Conservation (phyloP, 306 rosid species). For the Lathyrus tuberosus region DNA sequence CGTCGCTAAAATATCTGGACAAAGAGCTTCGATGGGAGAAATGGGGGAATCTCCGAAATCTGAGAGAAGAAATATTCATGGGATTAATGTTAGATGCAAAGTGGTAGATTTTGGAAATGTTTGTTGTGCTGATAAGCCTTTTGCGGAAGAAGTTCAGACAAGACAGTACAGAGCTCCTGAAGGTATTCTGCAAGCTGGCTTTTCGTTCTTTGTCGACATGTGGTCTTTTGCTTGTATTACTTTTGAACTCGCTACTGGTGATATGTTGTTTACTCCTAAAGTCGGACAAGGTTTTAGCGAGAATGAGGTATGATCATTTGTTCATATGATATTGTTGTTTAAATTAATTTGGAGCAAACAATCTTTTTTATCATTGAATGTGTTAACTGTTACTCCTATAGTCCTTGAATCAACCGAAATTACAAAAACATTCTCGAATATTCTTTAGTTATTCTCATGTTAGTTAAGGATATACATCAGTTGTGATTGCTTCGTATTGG, state of each 20-base stretch:
- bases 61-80: constrained; percentile 71
- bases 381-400: neutral
- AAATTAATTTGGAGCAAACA: constrained; percentile 11
- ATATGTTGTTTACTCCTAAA: constrained; percentile 89
- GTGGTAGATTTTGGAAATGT: constrained; percentile 97
- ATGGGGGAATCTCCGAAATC: constrained; percentile 50
- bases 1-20: constrained; percentile 78
- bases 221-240: constrained; percentile 96
- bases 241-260: constrained; percentile 96
- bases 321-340: constrained; percentile 28
- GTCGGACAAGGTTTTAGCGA: constrained; percentile 85
- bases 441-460: neutral
- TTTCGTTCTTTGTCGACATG: constrained; percentile 86
- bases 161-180: constrained; percentile 99
- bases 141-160: constrained; percentile 84
- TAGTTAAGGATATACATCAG: constrained; percentile 22
- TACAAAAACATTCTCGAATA: neutral
- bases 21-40: constrained; percentile 67
- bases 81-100: constrained; percentile 88
- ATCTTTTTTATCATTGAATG: neutral
- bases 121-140: constrained; percentile 79
- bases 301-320: constrained; percentile 76
- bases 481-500: constrained; percentile 19
- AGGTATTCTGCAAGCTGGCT: constrained; percentile 83
- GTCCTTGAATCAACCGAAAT: neutral